Base-by-base conservation (phyloP, 1,284 basidiomycete species). In the Ustilago tritici region DNA sequence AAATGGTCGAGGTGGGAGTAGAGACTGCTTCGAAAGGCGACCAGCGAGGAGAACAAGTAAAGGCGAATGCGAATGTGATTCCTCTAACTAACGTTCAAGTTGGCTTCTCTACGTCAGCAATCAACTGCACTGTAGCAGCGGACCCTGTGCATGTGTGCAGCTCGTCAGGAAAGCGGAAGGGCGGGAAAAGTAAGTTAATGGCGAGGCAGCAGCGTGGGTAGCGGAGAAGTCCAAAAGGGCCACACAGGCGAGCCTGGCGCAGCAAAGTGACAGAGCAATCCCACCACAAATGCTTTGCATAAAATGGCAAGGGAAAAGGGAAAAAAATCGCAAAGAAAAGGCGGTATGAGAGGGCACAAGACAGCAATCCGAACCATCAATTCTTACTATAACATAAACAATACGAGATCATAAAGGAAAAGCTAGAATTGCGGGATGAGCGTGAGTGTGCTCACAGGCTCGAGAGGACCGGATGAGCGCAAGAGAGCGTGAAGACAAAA, bases 231-330 rank as follows among this genome's bases (percentile, higher is more conserved):
- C 2, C 17, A 36, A 34, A 58, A 49, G 36, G 14, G 56, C 5
- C 10, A 40, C 17, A 41, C 14, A 36, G 49, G 46, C 56, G 56
- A 58, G 43, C 28, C 43, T 58, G 17, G 43, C 34, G 56, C 56
- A 58, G 56, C 17, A 38, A 11, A 5, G n/a, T 34, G 56, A 23
- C 43, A 49, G 46, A 49, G 46, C 46, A 49, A 17, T 17, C 10
- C 11, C 38, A 40, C 11, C 38, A 40, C 38, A 11, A 40, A 17
- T 11, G 38, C 38, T 40, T 40, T 40, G 10, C 41, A 46, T 19
- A 17, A 46, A 17, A 17, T 17, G 28, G 9, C 15, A 53, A 34
- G 15, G 34, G 35, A 53, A 55, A 40, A 55, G 28, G 28, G 28
- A 9, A 6, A 17, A 49, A 49, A 41, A 17, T 15, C 1, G 4